phyloP scores from a whole-genome alignment of 106 monocot species.

The Allium fistulosum region DNA sequence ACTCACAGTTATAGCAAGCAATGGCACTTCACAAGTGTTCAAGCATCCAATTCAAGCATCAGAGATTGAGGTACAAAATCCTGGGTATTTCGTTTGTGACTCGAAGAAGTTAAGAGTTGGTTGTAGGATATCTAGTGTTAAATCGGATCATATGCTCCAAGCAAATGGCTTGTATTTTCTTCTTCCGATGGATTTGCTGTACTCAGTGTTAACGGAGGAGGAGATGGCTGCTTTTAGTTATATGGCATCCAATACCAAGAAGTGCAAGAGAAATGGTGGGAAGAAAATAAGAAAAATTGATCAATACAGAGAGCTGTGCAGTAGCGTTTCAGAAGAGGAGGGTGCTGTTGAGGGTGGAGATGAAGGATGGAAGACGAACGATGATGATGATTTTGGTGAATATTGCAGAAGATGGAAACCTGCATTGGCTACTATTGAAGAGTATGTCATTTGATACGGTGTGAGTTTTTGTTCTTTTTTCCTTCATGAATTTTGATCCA shows the following conservation, averaged over 20 bases:
- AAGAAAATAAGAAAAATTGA: conserved; percentile 23
- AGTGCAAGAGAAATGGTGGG: not conserved
- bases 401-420: conserved; percentile 40
- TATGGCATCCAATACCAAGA: not conserved
- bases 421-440: conserved; percentile 57
- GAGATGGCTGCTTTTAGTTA: conserved; percentile 33
- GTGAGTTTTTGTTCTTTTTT: not conserved
- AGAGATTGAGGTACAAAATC: conserved; percentile 42
- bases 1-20: conserved; percentile 23
- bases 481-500: no score
- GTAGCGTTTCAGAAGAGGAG: conserved; percentile 3
- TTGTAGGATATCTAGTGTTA: conserved; percentile 37
- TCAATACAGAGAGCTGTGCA: conserved; percentile 33
- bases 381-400: not conserved
- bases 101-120: conserved; percentile 39
- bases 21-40: conserved; percentile 28
- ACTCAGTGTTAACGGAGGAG: conserved; percentile 78
- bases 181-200: conserved; percentile 70
- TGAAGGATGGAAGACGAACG: not conserved
- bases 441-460: conserved; percentile 2
- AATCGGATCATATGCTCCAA: conserved; percentile 33
- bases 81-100: conserved; percentile 57
- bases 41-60: conserved; percentile 16
- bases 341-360: not conserved
- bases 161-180: conserved; percentile 46